phyloP scores from a whole-genome alignment of 2,329 filamentous ascomycete genomes.

The Alternaria arborescens region DNA sequence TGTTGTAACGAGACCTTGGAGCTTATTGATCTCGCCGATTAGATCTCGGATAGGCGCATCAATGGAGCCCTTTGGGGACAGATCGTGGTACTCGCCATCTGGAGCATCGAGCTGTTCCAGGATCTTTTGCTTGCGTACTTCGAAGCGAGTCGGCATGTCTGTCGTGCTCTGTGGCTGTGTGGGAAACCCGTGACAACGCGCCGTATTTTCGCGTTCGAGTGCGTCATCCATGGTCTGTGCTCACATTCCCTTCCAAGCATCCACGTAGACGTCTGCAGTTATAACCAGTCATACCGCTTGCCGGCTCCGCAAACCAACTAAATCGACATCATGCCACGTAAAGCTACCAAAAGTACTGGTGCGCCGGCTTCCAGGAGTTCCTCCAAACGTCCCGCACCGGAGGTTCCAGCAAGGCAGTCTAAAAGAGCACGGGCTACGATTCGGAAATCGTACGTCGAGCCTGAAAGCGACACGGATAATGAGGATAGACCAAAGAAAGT shows the following conservation, averaged over 20 bases:
- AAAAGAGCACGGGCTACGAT: slow-evolving; percentile 46
- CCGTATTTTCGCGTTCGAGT: slow-evolving; percentile 27
- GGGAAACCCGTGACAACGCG: slow-evolving; percentile 34
- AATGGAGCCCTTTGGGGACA: slow-evolving; percentile 87
- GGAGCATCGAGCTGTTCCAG: slow-evolving; percentile 74
- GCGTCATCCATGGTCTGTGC: slow-evolving; percentile 36
- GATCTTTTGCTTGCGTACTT: slow-evolving; percentile 74
- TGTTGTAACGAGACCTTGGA: slow-evolving; percentile 83
- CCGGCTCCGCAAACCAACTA: not conserved
- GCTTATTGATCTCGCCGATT: slow-evolving; percentile 78
- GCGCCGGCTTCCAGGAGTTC: slow-evolving; percentile 37
- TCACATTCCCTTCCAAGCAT: slow-evolving; percentile 17
- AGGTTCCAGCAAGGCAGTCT: slow-evolving; percentile 44
- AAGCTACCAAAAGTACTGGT: slow-evolving; percentile 28
- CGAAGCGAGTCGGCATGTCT: slow-evolving; percentile 47
- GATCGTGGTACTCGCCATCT: slow-evolving; percentile 76
- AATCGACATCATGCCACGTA: slow-evolving; percentile 41
- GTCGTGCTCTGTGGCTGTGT: slow-evolving; percentile 4
- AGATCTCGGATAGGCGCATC: slow-evolving; percentile 80
- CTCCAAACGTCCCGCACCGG: slow-evolving; percentile 47
- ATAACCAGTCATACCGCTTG: not conserved
- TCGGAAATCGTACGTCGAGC: slow-evolving; percentile 48
- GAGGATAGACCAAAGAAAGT: slow-evolving; percentile 22
- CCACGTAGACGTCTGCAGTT: slow-evolving; percentile 8
- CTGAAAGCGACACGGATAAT: slow-evolving; percentile 35